Conservation (phyloP, 345 rosid genomes). For the Populus davidiana region DNA sequence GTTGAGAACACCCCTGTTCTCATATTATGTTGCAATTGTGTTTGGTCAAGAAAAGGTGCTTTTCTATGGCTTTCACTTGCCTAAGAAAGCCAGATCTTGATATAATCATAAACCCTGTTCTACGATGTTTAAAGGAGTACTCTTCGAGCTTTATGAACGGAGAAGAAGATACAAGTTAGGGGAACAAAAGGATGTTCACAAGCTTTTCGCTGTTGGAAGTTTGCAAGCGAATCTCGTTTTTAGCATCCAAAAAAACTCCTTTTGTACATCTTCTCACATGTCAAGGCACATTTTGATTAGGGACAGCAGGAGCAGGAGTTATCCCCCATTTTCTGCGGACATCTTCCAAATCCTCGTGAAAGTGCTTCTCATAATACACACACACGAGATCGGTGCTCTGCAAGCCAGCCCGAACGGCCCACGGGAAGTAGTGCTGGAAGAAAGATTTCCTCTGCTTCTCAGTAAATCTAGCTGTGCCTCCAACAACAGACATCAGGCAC, state of each 20-base stretch:
- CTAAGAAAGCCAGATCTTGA: background rate
- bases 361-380: slow-evolving; percentile 61
- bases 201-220: background rate
- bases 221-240: background rate
- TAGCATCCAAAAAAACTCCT: background rate
- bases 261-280: background rate
- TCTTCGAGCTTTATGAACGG: too few species aligned
- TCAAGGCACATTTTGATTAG: slow-evolving; percentile 17
- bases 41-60: background rate
- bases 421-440: slow-evolving; percentile 60
- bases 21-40: background rate
- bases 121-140: too few species aligned
- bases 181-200: background rate
- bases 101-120: too few species aligned
- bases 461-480: slow-evolving; percentile 58
- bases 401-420: slow-evolving; percentile 61
- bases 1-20: background rate
- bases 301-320: slow-evolving; percentile 46
- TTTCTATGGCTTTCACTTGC: background rate
- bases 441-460: slow-evolving; percentile 63
- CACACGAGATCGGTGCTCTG: slow-evolving; percentile 66
- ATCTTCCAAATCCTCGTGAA: slow-evolving; percentile 67
- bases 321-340: slow-evolving; percentile 62
- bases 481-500: slow-evolving; percentile 65
- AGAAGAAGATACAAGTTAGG: too few species aligned